Conservation (phyloP, 306 rosid species). For the Alnus glutinosa region DNA sequence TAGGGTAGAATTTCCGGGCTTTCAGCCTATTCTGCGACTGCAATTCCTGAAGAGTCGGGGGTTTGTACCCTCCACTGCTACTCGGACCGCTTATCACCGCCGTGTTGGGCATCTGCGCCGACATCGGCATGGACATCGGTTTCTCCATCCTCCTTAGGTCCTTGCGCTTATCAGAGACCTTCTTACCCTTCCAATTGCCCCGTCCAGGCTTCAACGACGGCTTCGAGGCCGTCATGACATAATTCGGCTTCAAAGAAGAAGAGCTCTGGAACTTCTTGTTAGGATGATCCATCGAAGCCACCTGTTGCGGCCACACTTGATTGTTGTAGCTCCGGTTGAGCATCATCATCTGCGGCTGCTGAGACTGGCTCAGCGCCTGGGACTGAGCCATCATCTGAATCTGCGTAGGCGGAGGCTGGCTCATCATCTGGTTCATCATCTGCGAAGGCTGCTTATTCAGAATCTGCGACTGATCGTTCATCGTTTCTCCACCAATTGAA, state of each 20-base stretch:
- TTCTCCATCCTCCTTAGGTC: conserved; percentile 59
- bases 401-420: conserved; percentile 32
- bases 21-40: conserved; percentile 78
- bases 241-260: conserved; percentile 24
- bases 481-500: conserved; percentile 15
- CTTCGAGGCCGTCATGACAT: background rate
- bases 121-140: conserved; percentile 23
- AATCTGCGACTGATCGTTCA: conserved; percentile 55
- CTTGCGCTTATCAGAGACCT: conserved; percentile 56
- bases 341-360: conserved; percentile 40
- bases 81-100: conserved; percentile 28
- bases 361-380: conserved; percentile 40
- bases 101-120: background rate
- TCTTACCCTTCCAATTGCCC: conserved; percentile 79
- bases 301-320: conserved; percentile 41
- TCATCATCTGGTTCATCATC: conserved; percentile 25
- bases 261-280: conserved; percentile 21
- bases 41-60: conserved; percentile 76
- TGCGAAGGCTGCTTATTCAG: conserved; percentile 40
- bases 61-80: conserved; percentile 45
- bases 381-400: conserved; percentile 43
- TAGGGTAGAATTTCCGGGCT: conserved; percentile 55
- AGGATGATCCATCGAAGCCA: conserved; percentile 24
- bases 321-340: conserved; percentile 39
- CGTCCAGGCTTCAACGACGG: conserved; percentile 37